Percentiles rank a stretch among this genome's conserved stretches.
Conservation (phyloP, 1,139 yeast species). For the Suhomyces atakaporum region DNA sequence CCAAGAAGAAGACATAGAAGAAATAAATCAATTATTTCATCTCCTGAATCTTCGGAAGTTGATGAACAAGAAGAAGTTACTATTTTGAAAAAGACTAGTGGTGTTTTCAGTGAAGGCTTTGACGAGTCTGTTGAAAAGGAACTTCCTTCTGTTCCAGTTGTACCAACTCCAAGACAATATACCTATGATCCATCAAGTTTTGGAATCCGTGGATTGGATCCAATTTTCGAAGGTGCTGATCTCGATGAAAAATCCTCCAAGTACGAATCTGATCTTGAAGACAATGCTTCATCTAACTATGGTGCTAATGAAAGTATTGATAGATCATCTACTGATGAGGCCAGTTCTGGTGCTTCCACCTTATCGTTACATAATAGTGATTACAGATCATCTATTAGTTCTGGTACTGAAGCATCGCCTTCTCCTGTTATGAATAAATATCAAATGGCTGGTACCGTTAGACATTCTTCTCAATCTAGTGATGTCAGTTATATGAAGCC, state of each 20-base stretch:
- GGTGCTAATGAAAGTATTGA: slow-evolving; percentile 20
- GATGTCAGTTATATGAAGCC: slow-evolving; percentile 18
- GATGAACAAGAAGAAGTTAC: slow-evolving; percentile 17
- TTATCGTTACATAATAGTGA: slow-evolving; percentile 47
- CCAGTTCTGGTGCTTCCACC: slow-evolving; percentile 39
- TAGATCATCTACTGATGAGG: slow-evolving; percentile 21
- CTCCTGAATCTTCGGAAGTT: slow-evolving; percentile 18
- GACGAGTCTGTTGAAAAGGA: slow-evolving; percentile 9
- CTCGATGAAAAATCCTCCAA: slow-evolving; percentile 37
- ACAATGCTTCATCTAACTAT: slow-evolving; percentile 22
- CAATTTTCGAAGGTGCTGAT: slow-evolving; percentile 39
- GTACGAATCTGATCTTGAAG: slow-evolving; percentile 37
- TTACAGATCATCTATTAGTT: slow-evolving; percentile 29
- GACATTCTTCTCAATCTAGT: slow-evolving; percentile 16
- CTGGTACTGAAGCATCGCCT: slow-evolving; percentile 17
- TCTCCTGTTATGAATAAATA: slow-evolving; percentile 20
- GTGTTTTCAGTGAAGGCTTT: slow-evolving; percentile 10
- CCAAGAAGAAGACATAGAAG: slow-evolving; percentile 22
- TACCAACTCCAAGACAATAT: slow-evolving; percentile 13
- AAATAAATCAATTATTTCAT: slow-evolving; percentile 14
- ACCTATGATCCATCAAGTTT: slow-evolving; percentile 31
- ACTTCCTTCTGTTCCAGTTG: slow-evolving; percentile 10
- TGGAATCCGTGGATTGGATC: slow-evolving; percentile 42
- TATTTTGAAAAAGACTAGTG: slow-evolving; percentile 8
- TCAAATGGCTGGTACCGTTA: slow-evolving; percentile 12